A percentile compares a stretch with the other conserved stretches of the same genome.
Conservation (phyloP, 2,329 filamentous ascomycete genomes). For the Cytospora leucostoma region DNA sequence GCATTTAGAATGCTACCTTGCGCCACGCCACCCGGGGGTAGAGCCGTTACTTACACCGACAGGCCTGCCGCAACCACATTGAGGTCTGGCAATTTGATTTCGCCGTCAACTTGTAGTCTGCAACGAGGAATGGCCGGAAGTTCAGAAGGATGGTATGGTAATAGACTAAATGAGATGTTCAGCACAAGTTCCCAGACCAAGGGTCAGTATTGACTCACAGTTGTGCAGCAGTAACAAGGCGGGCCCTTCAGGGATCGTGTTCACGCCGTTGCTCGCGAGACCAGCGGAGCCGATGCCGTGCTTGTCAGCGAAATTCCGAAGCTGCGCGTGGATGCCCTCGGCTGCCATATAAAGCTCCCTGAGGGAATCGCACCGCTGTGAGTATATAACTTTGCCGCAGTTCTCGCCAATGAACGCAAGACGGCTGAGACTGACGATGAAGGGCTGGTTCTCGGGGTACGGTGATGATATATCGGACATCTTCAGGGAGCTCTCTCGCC, state of each 20-base stretch:
- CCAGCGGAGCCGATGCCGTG: slow-evolving; percentile 29
- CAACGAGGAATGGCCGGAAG: slow-evolving; percentile 34
- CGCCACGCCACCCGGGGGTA: not conserved
- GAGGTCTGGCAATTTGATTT: slow-evolving; percentile 19
- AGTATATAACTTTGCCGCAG: slow-evolving; percentile 31
- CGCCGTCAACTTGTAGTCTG: slow-evolving; percentile 30
- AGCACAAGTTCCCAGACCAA: slow-evolving; percentile 1
- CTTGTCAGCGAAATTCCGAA: slow-evolving; percentile 31
- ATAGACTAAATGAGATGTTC: not conserved
- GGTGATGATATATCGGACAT: slow-evolving; percentile 32
- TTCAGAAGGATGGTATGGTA: slow-evolving; percentile 30
- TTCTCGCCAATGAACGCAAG: slow-evolving; percentile 31
- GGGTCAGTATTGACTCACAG: not conserved
- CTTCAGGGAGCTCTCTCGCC: slow-evolving; percentile 30
- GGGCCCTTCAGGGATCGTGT: slow-evolving; percentile 10
- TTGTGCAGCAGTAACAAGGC: slow-evolving; percentile 29
- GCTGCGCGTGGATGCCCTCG: slow-evolving; percentile 30
- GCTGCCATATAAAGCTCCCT: slow-evolving; percentile 33
- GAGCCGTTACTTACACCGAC: slow-evolving; percentile 24
- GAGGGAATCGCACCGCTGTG: slow-evolving; percentile 33
- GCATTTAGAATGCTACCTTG: not conserved
- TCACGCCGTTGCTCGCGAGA: slow-evolving; percentile 6
- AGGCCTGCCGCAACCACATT: slow-evolving; percentile 37
- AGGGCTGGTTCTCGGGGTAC: slow-evolving; percentile 29
- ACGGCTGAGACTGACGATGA: slow-evolving; percentile 30